These are phyloP conservation scores for Barnettozyma wickerhamii DNA, from an alignment of 805 yeast species.

Conservation along the genomic window DNA sequence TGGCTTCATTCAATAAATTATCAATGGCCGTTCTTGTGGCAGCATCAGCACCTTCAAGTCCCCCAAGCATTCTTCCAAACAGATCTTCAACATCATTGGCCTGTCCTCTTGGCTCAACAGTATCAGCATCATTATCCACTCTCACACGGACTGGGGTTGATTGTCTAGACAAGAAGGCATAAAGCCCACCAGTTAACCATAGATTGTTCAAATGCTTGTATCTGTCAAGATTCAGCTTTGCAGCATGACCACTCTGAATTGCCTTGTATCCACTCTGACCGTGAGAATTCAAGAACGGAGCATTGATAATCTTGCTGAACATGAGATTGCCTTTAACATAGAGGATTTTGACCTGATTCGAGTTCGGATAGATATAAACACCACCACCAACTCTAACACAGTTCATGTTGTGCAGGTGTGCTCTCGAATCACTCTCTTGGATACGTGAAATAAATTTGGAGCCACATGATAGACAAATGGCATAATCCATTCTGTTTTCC, in stretches of 20 bases:
- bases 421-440: slow-evolving; percentile 29
- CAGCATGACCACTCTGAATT: slow-evolving; percentile 49
- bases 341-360: slow-evolving; percentile 27
- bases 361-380: slow-evolving; percentile 33
- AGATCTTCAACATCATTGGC: background rate
- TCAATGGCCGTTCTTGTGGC: background rate
- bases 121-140: background rate
- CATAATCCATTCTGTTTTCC: slow-evolving; percentile 35
- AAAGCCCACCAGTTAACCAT: slow-evolving; percentile 60
- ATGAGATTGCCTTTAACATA: slow-evolving; percentile 21
- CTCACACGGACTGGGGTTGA: slow-evolving; percentile 3
- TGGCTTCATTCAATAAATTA: background rate
- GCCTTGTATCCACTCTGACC: slow-evolving; percentile 67
- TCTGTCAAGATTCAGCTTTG: slow-evolving; percentile 48
- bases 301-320: slow-evolving; percentile 40
- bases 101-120: background rate
- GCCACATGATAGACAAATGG: slow-evolving; percentile 45
- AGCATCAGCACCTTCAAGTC: background rate
- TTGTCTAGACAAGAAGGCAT: slow-evolving; percentile 40
- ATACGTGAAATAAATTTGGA: slow-evolving; percentile 31
- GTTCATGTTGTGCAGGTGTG: slow-evolving; percentile 23
- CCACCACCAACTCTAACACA: slow-evolving; percentile 28
- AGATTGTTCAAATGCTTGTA: slow-evolving; percentile 51
- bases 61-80: background rate
- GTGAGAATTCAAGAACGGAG: slow-evolving; percentile 70